phyloP scores from a whole-genome alignment of 192 early-diverging fungal species.

The Chytriomyces sp. region DNA sequence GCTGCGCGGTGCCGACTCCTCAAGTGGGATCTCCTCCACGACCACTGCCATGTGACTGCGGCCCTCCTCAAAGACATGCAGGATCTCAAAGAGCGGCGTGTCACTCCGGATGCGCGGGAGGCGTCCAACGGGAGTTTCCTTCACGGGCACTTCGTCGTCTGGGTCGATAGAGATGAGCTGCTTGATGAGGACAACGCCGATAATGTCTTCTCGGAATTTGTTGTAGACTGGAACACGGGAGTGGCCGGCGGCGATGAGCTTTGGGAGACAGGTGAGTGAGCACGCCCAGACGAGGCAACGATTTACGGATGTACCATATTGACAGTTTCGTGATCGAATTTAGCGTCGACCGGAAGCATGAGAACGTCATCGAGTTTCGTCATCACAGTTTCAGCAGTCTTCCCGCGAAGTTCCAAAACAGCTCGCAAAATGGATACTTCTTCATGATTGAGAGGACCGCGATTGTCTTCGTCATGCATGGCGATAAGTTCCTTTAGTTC shows the following conservation, averaged over 20 bases:
- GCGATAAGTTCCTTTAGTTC: slow-evolving; percentile 54
- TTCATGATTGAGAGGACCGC: slow-evolving; percentile 50
- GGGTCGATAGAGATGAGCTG: slow-evolving; percentile 49
- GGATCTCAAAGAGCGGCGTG: slow-evolving; percentile 55
- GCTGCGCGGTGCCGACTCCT: neutral
- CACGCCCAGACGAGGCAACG: neutral
- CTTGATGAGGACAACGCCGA: slow-evolving; percentile 50
- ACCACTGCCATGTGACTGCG: slow-evolving; percentile 58
- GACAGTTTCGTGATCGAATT: slow-evolving; percentile 32
- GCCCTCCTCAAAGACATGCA: slow-evolving; percentile 58
- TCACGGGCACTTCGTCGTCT: slow-evolving; percentile 43
- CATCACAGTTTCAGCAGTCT: slow-evolving; percentile 54
- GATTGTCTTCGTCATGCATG: slow-evolving; percentile 50
- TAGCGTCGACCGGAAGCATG: slow-evolving; percentile 36
- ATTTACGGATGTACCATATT: slow-evolving; percentile 10
- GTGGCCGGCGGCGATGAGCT: slow-evolving; percentile 52
- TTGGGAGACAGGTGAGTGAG: neutral
- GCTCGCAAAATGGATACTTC: slow-evolving; percentile 55
- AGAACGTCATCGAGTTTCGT: slow-evolving; percentile 48
- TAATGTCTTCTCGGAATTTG: slow-evolving; percentile 34
- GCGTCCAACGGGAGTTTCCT: slow-evolving; percentile 37
- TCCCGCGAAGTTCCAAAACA: slow-evolving; percentile 53
- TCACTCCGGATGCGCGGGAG: slow-evolving; percentile 44
- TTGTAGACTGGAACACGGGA: slow-evolving; percentile 53
- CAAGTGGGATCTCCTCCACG: slow-evolving; percentile 36